Evolutionary conservation across 2,329 filamentous ascomycete species (phyloP).

Genomic region (Ophiostoma perfectum): DNA sequence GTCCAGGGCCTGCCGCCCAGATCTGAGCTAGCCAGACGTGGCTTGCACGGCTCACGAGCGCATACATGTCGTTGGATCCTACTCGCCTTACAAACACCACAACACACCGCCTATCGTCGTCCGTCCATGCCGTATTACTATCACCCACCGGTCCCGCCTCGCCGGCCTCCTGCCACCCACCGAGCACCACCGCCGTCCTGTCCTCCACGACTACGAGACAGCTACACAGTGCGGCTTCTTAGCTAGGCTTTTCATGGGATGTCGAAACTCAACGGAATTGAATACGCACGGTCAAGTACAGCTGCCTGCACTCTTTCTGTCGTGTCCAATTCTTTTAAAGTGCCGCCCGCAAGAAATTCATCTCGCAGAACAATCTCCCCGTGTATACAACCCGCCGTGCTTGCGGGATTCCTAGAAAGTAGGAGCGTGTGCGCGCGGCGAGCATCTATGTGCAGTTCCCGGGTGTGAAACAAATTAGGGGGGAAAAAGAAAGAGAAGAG

Average conservation of each 20-base stretch:
- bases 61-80: no score
- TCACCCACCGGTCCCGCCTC: no score
- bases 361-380: constrained; percentile 47
- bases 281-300: constrained; percentile 39
- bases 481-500: constrained; percentile 35
- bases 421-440: constrained; percentile 31
- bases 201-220: background rate
- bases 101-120: no score
- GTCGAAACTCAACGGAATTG: constrained; percentile 62
- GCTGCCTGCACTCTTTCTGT: constrained; percentile 8
- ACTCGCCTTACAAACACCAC: no score
- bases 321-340: constrained; percentile 59
- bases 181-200: no score
- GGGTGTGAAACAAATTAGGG: constrained; percentile 52
- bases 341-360: constrained; percentile 37
- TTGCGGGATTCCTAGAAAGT: constrained; percentile 32
- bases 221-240: background rate
- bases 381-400: constrained; percentile 51
- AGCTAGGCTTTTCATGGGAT: background rate
- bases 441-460: constrained; percentile 30
- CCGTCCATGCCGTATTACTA: no score
- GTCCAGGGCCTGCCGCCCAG: background rate
- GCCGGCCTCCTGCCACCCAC: no score
- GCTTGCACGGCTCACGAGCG: background rate
- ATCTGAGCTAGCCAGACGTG: background rate